A percentile compares a stretch with the other conserved stretches of the same genome.
phyloP scores from a whole-genome alignment of 1,139 yeast genomes.

The Scheffersomyces parashehatae region DNA sequence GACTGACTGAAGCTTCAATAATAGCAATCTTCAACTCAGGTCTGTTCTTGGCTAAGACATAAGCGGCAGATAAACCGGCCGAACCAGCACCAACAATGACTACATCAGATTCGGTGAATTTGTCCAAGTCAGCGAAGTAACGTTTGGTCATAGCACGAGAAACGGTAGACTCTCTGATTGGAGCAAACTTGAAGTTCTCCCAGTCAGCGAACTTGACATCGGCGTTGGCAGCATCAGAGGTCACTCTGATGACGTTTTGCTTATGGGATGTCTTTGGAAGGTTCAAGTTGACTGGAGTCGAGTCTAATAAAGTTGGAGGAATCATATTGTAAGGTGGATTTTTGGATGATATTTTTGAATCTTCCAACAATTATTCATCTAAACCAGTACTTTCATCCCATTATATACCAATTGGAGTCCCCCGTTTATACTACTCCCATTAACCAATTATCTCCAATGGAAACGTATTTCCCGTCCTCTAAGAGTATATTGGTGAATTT shows the following conservation, averaged over 20 bases:
- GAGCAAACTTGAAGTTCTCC: conserved; percentile 68
- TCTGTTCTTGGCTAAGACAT: conserved; percentile 68
- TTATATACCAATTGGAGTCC: too few relatives aligned
- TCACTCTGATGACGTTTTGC: conserved; percentile 5
- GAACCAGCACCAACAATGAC: conserved; percentile 82
- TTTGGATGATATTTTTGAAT: neutral
- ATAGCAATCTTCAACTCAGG: conserved; percentile 78
- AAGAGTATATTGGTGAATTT: too few relatives aligned
- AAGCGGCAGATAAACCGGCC: conserved; percentile 76
- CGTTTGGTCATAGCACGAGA: conserved; percentile 84
- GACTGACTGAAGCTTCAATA: conserved; percentile 71
- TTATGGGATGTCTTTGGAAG: conserved; percentile 2
- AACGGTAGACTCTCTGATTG: conserved; percentile 76
- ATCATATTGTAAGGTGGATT: conserved; percentile 20
- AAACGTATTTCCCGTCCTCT: too few relatives aligned
- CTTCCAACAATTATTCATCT: neutral
- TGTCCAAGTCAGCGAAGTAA: conserved; percentile 73
- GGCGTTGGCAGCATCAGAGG: conserved; percentile 14
- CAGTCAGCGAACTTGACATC: conserved; percentile 50
- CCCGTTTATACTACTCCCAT: too few relatives aligned
- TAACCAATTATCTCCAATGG: too few relatives aligned
- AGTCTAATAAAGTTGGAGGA: conserved; percentile 39
- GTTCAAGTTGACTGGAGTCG: conserved; percentile 16
- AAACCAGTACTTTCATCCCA: neutral
- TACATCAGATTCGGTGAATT: conserved; percentile 72